A percentile compares a stretch with the other conserved stretches of the same genome.
phyloP scores from a whole-genome alignment of 352 stramenopile species.

The Phytophthora boehmeriae region DNA sequence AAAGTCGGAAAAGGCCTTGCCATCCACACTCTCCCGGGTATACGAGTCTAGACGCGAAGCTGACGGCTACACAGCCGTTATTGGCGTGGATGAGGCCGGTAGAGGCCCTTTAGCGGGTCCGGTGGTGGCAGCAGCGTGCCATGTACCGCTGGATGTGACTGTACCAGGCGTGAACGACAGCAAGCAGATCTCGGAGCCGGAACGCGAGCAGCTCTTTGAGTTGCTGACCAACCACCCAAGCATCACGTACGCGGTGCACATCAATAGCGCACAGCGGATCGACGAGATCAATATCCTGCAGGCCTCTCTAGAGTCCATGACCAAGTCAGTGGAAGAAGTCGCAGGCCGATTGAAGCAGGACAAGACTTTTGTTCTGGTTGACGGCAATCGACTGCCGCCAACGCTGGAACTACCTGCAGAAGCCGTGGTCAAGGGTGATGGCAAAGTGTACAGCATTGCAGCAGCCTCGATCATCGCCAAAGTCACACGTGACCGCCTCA shows the following conservation, averaged over 20 bases:
- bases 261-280: constrained; percentile 86
- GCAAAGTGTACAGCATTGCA: constrained; percentile 95
- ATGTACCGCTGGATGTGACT: constrained; percentile 74
- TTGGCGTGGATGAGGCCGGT: constrained; percentile 97
- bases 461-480: constrained; percentile 99
- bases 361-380: constrained; percentile 92
- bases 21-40: constrained; percentile 51
- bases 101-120: constrained; percentile 94
- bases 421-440: constrained; percentile 95
- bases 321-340: constrained; percentile 81
- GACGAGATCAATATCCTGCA: constrained; percentile 99
- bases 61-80: constrained; percentile 73
- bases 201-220: constrained; percentile 92
- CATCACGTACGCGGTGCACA: constrained; percentile 90
- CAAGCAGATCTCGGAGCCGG: constrained; percentile 96
- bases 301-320: constrained; percentile 96
- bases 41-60: constrained; percentile 60
- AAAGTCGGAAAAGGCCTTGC: constrained; percentile 2
- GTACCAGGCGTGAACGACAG: constrained; percentile 93
- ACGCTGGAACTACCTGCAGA: constrained; percentile 88
- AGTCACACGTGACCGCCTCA: constrained; percentile 97
- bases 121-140: constrained; percentile 80
- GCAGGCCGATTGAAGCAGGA: constrained; percentile 30
- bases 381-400: constrained; percentile 95
- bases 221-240: constrained; percentile 76